Evolutionary conservation across 1,284 basidiomycete genomes (phyloP).

Genomic region (Entoloma clypeatum): DNA sequence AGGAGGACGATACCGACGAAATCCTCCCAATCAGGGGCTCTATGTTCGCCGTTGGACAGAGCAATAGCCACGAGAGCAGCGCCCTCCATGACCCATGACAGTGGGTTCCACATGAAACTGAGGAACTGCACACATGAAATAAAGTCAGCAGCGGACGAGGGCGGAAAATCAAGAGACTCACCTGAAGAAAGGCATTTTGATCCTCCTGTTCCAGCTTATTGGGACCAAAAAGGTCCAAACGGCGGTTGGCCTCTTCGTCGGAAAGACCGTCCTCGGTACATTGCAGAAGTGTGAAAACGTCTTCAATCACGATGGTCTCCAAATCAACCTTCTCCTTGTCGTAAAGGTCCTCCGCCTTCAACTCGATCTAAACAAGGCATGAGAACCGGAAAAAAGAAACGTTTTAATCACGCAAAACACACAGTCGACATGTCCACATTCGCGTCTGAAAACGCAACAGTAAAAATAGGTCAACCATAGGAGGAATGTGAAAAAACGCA

Average conservation of each 20-base stretch:
- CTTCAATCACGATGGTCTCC: conserved; percentile 94
- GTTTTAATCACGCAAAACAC: conserved; percentile 22
- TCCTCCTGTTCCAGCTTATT: conserved; percentile 94
- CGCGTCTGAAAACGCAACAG: conserved; percentile 51
- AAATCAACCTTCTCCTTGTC: conserved; percentile 99
- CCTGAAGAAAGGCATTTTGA: conserved; percentile 84
- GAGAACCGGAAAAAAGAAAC: conserved; percentile 11
- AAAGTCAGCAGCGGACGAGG: conserved; percentile 2
- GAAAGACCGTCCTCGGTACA: conserved; percentile 80
- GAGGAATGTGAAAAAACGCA: conserved; percentile 38
- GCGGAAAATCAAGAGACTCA: conserved; percentile 27
- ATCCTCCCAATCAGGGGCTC: conserved; percentile 94
- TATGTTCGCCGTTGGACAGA: conserved; percentile 87
- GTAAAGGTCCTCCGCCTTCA: conserved; percentile 93
- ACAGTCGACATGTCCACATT: conserved; percentile 85
- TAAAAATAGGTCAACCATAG: conserved; percentile 13
- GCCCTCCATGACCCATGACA: conserved; percentile 99
- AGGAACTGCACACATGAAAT: conserved; percentile 63
- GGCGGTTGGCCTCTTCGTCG: conserved; percentile 73
- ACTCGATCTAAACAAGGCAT: conserved; percentile 63
- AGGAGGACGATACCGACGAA: conserved; percentile 96
- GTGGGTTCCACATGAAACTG: conserved; percentile 98
- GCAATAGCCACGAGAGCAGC: conserved; percentile 96
- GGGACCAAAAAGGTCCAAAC: conserved; percentile 93
- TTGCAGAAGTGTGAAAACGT: conserved; percentile 95